Conservation (phyloP, 2,329 filamentous ascomycete species). For the Diaporthe citriasiana region DNA sequence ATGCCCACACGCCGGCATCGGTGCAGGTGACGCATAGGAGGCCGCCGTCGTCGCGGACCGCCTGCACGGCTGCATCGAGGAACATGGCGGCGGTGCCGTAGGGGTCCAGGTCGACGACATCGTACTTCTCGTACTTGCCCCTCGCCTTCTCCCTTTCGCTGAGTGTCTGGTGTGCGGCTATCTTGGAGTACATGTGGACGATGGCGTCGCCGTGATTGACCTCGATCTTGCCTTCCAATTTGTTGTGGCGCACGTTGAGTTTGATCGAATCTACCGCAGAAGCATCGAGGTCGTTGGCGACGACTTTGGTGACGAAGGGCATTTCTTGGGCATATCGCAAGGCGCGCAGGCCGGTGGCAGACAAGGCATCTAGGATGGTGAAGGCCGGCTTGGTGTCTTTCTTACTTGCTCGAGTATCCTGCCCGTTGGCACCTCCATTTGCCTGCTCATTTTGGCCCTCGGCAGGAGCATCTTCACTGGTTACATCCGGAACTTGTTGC, state of each 20-base stretch:
- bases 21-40: conserved; percentile 96
- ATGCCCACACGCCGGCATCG: conserved; percentile 95
- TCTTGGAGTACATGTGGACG: conserved; percentile 87
- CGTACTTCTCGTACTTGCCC: conserved; percentile 72
- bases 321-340: conserved; percentile 93
- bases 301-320: conserved; percentile 84
- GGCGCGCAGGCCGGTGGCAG: conserved; percentile 91
- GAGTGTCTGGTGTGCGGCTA: conserved; percentile 67
- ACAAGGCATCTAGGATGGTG: conserved; percentile 94
- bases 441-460: conserved; percentile 5
- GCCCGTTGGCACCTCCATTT: conserved; percentile 22
- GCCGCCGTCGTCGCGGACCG: conserved; percentile 86
- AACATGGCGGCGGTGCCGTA: conserved; percentile 96
- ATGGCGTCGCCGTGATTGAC: conserved; percentile 87
- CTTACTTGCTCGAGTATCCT: conserved; percentile 32
- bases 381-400: conserved; percentile 64
- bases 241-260: conserved; percentile 88
- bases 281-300: conserved; percentile 89
- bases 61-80: conserved; percentile 90
- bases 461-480: conserved; percentile 12
- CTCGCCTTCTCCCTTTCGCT: conserved; percentile 54
- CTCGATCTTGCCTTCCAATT: conserved; percentile 77
- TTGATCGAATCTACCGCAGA: conserved; percentile 85
- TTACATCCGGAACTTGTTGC: not conserved
- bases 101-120: conserved; percentile 96